These are phyloP conservation scores for Ceratobasidium theobromae DNA, from an alignment of 1,284 basidiomycete genomes.

Conservation along the genomic window DNA sequence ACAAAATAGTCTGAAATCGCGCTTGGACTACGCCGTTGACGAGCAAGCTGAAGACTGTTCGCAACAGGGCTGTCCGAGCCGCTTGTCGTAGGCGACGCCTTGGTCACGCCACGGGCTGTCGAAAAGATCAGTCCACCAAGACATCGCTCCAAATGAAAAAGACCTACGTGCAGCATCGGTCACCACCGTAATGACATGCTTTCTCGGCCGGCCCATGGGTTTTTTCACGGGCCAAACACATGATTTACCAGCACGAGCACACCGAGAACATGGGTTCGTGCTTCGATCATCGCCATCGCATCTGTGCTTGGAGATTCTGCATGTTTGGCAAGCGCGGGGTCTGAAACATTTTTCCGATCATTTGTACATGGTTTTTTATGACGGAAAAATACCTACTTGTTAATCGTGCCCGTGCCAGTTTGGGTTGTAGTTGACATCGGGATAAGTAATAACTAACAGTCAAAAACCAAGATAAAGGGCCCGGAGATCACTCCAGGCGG, in stretches of 20 bases:
- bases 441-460: not conserved
- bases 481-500: no score
- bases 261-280: conserved; percentile 1
- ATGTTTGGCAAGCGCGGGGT: conserved; percentile 19
- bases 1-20: conserved; percentile 26
- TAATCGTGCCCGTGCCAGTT: no score
- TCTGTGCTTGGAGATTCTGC: conserved; percentile 18
- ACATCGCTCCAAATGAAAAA: not conserved
- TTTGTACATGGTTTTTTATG: no score
- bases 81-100: not conserved
- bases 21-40: not conserved
- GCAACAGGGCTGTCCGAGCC: not conserved
- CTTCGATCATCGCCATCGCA: conserved; percentile 20
- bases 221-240: conserved; percentile 26
- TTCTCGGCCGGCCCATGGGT: conserved; percentile 23
- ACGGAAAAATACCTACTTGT: no score
- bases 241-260: not conserved
- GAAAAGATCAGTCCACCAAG: not conserved
- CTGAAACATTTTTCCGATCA: not conserved
- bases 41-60: not conserved
- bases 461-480: no score
- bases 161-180: not conserved
- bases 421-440: not conserved
- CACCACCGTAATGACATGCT: not conserved
- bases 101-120: not conserved